Evolutionary conservation across 2,329 filamentous ascomycete genomes (phyloP).

Genomic region (Huntiella decipiens): DNA sequence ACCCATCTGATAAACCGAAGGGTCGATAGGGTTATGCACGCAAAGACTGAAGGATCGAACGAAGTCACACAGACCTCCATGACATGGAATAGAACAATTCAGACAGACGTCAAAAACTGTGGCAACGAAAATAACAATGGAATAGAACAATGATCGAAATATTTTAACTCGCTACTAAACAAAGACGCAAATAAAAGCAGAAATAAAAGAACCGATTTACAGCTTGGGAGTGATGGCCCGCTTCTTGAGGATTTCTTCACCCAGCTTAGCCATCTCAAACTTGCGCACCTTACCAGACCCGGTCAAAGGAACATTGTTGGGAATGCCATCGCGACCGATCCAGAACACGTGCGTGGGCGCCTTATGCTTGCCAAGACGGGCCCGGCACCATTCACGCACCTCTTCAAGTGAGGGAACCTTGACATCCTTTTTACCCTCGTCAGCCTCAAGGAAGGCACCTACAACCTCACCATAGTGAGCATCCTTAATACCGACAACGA

Average conservation of each 20-base stretch:
- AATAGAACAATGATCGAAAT: no score
- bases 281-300: conserved; percentile 55
- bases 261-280: conserved; percentile 39
- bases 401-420: conserved; percentile 29
- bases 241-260: conserved; percentile 34
- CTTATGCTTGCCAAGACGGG: conserved; percentile 45
- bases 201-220: not conserved
- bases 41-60: no score
- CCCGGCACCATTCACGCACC: conserved; percentile 42
- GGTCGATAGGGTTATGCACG: no score
- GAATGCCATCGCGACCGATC: conserved; percentile 43
- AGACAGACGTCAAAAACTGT: no score
- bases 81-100: no score
- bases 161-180: no score
- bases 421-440: conserved; percentile 15
- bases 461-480: conserved; percentile 58
- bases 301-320: conserved; percentile 40
- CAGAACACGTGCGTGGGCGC: conserved; percentile 59
- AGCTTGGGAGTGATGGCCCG: conserved; percentile 23
- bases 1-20: no score
- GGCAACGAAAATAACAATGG: no score
- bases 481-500: conserved; percentile 52
- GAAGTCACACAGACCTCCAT: no score
- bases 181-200: no score
- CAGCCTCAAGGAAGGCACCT: conserved; percentile 38